These are phyloP conservation scores for Podospora anserina DNA, from an alignment of 495 filamentous ascomycete genomes.

Conservation along the genomic window DNA sequence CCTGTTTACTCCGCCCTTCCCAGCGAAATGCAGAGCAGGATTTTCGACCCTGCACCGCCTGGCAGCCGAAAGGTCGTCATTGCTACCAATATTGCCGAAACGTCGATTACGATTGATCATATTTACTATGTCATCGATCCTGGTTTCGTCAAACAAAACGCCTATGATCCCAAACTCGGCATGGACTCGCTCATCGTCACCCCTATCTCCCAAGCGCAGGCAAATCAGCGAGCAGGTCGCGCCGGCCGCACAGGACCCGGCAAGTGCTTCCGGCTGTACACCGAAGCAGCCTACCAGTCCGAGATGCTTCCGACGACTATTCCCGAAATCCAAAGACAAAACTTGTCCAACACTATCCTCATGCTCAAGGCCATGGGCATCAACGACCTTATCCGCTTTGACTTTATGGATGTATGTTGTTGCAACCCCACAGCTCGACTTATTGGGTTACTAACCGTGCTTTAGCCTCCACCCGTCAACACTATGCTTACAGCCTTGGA, in stretches of 20 bases:
- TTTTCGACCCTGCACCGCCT: slow-evolving; percentile 89
- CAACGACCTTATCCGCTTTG: slow-evolving; percentile 94
- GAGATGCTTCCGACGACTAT: slow-evolving; percentile 97
- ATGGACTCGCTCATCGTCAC: slow-evolving; percentile 97
- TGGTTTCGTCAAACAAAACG: slow-evolving; percentile 96
- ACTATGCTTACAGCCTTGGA: slow-evolving; percentile 96
- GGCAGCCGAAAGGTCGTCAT: slow-evolving; percentile 94
- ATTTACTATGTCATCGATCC: slow-evolving; percentile 98
- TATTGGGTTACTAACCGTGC: slow-evolving; percentile 7
- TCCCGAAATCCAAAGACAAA: slow-evolving; percentile 95
- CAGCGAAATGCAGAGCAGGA: slow-evolving; percentile 87
- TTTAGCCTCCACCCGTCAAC: slow-evolving; percentile 75
- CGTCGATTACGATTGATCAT: slow-evolving; percentile 93
- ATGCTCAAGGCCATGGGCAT: slow-evolving; percentile 99
- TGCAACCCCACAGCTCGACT: neutral
- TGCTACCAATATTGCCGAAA: slow-evolving; percentile 98
- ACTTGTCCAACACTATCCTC: slow-evolving; percentile 89
- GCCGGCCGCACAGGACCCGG: slow-evolving; percentile 93
- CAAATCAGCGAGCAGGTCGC: slow-evolving; percentile 89
- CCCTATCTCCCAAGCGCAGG: slow-evolving; percentile 94
- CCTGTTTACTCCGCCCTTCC: slow-evolving; percentile 93
- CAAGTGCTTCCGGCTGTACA: slow-evolving; percentile 95
- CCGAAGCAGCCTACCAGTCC: slow-evolving; percentile 89
- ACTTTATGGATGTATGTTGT: slow-evolving; percentile 81
- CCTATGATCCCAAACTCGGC: slow-evolving; percentile 92